phyloP scores from a whole-genome alignment of 148 eudicot species.

The Arctostaphylos glauca region DNA sequence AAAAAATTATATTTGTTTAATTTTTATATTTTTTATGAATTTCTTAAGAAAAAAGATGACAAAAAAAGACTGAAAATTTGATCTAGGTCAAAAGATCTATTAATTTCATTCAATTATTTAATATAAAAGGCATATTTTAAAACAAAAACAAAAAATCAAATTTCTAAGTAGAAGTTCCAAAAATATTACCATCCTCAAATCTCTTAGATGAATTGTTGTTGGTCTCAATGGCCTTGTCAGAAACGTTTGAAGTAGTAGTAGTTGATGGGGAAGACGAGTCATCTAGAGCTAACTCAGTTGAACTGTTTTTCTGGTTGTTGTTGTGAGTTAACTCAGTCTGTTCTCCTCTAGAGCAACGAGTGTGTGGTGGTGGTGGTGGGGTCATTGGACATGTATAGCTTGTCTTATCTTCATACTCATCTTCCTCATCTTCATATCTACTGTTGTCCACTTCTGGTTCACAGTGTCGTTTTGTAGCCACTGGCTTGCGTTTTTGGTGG shows the following conservation, averaged over 20 bases:
- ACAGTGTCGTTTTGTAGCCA: conserved; percentile 26
- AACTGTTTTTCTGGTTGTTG: conserved; percentile 15
- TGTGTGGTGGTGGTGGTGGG: conserved; percentile 13
- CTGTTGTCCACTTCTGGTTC: conserved; percentile 1
- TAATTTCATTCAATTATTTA: too few species aligned
- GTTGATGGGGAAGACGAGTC: conserved; percentile 36
- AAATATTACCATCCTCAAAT: conserved; percentile 40
- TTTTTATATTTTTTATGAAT: too few species aligned
- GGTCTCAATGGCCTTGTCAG: conserved; percentile 30
- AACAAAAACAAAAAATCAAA: too few species aligned
- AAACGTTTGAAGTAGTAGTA: conserved; percentile 35
- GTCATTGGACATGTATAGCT: conserved; percentile 28
- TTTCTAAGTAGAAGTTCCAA: background rate
- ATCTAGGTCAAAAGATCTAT: too few species aligned
- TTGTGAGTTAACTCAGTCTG: conserved; percentile 19
- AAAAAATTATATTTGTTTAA: too few species aligned
- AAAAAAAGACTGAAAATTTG: too few species aligned
- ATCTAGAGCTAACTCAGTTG: conserved; percentile 17
- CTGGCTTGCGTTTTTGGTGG: conserved; percentile 26
- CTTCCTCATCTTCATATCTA: conserved; percentile 17
- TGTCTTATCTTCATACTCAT: conserved; percentile 24
- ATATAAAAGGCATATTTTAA: too few species aligned
- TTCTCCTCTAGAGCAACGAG: conserved; percentile 40
- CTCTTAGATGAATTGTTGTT: conserved; percentile 21
- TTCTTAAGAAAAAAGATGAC: too few species aligned